Base-by-base conservation (phyloP, 768 basidiomycete genomes). In the Rhizopogon sp. region DNA sequence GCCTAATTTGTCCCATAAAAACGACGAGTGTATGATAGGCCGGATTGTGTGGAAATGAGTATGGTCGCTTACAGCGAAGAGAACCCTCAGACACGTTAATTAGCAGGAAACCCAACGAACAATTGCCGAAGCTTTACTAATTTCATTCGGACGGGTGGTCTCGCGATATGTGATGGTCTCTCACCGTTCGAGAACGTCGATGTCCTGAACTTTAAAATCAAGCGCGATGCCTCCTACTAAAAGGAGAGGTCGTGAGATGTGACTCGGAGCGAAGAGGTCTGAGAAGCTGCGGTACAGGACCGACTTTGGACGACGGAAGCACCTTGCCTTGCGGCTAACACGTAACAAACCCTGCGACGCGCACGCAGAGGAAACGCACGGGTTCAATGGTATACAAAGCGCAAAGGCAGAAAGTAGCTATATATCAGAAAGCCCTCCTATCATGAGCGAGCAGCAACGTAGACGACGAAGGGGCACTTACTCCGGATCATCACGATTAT, bases 81-180 rank as follows among this genome's bases (percentile, higher is more conserved):
- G 57, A 63, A 51, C 52, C 51, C 55, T 56, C 52, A 64, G 62
- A 65, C 54, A 63, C 59, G 58, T 62, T 49, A 49, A 49, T 49
- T 68, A 65, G 56, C 14, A 58, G 44, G 63, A 60, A 58, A 69
- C 62, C 59, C 58, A 66, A 59, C 22, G 47, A 20, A 43, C 50
- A 53, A 62, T 66, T 68, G 64, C 68, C 68, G 68, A 71, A 29
- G 43, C 47, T 69, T 62, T 58, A 63, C 70, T 70, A 71, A 69
- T 69, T 70, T 60, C 60, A 49, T 49, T 49, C 55, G 58, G 57
- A 62, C 54, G 52, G 41, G 56, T 58, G 59, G 53, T 56, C 51
- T 37, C 14, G 35, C 20, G 47, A 49, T 25, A 22, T 43, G 51
- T 53, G 35, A 41, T 44, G 9, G 44, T 46, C 51, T 51, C 45